phyloP scores from a whole-genome alignment of 2,329 filamentous ascomycete species.

The Meredithiella fracta region DNA sequence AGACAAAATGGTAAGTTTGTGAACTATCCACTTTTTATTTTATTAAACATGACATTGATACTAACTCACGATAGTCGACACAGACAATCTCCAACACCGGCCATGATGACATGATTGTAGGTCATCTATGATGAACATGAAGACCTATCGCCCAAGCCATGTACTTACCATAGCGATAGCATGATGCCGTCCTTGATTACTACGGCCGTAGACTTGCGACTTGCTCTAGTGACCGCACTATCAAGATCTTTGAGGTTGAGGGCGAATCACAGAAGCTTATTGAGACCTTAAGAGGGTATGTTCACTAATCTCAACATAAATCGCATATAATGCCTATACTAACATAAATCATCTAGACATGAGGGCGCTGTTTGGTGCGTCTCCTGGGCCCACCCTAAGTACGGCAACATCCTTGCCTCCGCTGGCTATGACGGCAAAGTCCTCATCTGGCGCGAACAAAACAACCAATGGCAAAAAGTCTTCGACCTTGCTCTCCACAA shows the following conservation, averaged over 20 bases:
- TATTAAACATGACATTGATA: neutral
- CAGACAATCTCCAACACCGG: conserved; percentile 31
- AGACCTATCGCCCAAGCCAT: conserved; percentile 12
- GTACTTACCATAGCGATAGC: conserved; percentile 33
- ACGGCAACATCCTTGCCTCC: conserved; percentile 91
- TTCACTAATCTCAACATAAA: neutral
- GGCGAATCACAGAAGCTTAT: conserved; percentile 77
- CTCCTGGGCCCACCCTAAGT: conserved; percentile 95
- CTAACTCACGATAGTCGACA: conserved; percentile 21
- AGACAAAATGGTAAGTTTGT: conserved; percentile 8
- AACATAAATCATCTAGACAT: conserved; percentile 43
- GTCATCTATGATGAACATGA: conserved; percentile 23
- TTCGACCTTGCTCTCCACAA: conserved; percentile 91
- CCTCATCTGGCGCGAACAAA: conserved; percentile 91
- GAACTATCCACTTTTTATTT: neutral
- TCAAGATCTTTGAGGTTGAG: conserved; percentile 98
- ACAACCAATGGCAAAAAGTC: conserved; percentile 61
- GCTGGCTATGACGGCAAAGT: conserved; percentile 96
- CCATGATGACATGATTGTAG: conserved; percentile 99
- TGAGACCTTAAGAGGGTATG: conserved; percentile 87
- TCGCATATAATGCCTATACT: neutral
- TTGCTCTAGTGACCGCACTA: conserved; percentile 93
- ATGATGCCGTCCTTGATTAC: conserved; percentile 97
- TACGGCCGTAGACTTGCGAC: conserved; percentile 92
- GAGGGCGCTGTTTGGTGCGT: conserved; percentile 97